Evolutionary conservation across 805 yeast species (phyloP).

Genomic region (Barnettozyma vustinii): DNA sequence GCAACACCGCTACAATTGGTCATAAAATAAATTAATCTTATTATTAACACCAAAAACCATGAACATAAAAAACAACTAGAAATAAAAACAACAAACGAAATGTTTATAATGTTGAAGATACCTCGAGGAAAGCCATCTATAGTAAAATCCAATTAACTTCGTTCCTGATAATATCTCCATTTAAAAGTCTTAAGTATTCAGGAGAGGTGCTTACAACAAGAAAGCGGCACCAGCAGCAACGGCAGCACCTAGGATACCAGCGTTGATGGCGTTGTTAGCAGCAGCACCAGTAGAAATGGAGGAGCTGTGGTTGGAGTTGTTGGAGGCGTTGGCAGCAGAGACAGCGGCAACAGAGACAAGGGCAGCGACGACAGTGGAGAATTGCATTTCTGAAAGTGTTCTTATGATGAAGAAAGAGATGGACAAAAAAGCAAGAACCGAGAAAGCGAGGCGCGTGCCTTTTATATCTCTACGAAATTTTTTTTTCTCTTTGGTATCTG

Average conservation of each 20-base stretch:
- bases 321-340: conserved; percentile 49
- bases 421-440: neutral
- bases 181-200: conserved; percentile 2
- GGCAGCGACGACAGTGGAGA: conserved; percentile 61
- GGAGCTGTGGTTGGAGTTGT: conserved; percentile 38
- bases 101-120: conserved; percentile 4
- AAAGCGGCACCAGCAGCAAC: conserved; percentile 75
- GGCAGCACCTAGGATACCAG: conserved; percentile 77
- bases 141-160: conserved; percentile 3
- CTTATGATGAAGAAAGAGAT: conserved; percentile 7
- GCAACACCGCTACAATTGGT: neutral
- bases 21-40: conserved; percentile 3
- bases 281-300: conserved; percentile 46
- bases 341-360: conserved; percentile 67
- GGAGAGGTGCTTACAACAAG: conserved; percentile 32
- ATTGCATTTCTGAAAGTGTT: conserved; percentile 49
- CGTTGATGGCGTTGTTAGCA: conserved; percentile 52
- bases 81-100: conserved; percentile 5
- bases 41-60: conserved; percentile 8
- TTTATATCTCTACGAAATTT: conserved; percentile 3
- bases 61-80: conserved; percentile 6
- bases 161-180: neutral
- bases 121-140: conserved; percentile 2
- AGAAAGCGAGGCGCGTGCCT: neutral
- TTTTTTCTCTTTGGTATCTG: neutral